Conservation (phyloP, 495 filamentous ascomycete genomes). For the Aspergillus mulundensis region DNA sequence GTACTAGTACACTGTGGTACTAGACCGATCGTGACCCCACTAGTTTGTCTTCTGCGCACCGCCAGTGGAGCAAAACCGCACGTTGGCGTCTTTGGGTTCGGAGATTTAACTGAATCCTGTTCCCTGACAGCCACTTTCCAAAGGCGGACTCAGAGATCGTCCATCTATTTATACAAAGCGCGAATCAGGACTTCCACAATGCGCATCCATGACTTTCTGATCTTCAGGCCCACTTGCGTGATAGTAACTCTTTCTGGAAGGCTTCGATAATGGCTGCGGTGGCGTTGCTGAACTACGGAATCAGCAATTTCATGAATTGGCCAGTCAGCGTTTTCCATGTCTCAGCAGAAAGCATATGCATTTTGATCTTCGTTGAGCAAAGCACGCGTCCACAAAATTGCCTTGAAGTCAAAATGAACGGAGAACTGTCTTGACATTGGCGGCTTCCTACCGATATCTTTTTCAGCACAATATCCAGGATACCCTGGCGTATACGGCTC, state of each 20-base stretch:
- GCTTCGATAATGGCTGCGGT: neutral
- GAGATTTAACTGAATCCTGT: neutral
- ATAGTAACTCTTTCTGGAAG: neutral
- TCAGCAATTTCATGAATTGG: neutral
- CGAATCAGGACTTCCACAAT: neutral
- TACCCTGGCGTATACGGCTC: too few species aligned
- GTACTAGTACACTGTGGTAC: neutral
- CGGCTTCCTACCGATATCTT: too few species aligned
- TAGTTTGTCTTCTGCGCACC: neutral
- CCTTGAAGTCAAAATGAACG: too few species aligned
- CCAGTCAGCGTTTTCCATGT: neutral
- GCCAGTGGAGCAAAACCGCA: slow-evolving; percentile 1
- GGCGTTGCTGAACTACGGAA: slow-evolving; percentile 5
- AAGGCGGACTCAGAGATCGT: neutral
- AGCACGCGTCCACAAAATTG: neutral
- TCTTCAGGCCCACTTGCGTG: neutral
- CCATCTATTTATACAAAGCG: neutral
- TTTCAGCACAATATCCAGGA: too few species aligned
- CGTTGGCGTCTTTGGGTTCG: neutral
- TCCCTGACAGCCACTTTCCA: neutral
- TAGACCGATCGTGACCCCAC: neutral
- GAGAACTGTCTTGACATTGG: too few species aligned
- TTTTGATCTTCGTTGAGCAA: too few species aligned
- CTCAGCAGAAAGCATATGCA: neutral
- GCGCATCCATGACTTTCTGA: neutral